Conservation (phyloP, 352 stramenopile species). For the Phytophthora palmivora region DNA sequence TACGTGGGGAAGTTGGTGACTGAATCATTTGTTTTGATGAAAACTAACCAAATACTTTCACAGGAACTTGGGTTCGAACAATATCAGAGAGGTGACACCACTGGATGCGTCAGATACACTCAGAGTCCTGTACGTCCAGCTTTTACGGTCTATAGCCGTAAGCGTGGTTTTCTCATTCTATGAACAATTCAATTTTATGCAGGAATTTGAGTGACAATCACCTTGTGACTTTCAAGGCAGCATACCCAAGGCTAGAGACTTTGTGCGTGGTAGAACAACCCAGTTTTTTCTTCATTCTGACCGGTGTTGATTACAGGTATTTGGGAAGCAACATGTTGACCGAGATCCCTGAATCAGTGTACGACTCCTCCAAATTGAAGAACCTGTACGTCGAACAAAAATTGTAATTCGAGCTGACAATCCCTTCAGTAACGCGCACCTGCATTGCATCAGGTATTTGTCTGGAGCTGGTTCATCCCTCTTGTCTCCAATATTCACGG, state of each 20-base stretch:
- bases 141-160: not conserved
- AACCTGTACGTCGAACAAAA: conserved; percentile 23
- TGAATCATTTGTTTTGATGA: not conserved
- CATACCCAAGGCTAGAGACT: conserved; percentile 50
- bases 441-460: conserved; percentile 16
- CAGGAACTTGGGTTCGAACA: conserved; percentile 35
- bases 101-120: conserved; percentile 17
- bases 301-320: conserved; percentile 13
- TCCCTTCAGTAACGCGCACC: not conserved
- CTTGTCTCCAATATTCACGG: conserved; percentile 39
- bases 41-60: not conserved
- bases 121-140: conserved; percentile 20
- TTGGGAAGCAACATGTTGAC: conserved; percentile 30
- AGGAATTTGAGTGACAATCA: conserved; percentile 34
- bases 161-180: not conserved
- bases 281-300: conserved; percentile 4
- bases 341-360: conserved; percentile 27
- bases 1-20: conserved; percentile 10
- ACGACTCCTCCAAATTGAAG: conserved; percentile 27
- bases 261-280: conserved; percentile 42
- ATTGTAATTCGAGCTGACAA: not conserved
- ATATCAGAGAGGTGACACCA: conserved; percentile 20
- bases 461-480: conserved; percentile 5
- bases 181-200: conserved; percentile 1
- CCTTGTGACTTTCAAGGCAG: conserved; percentile 46